Evolutionary conservation across 805 yeast species (phyloP).

Genomic region (Candida khao-thaluensis): DNA sequence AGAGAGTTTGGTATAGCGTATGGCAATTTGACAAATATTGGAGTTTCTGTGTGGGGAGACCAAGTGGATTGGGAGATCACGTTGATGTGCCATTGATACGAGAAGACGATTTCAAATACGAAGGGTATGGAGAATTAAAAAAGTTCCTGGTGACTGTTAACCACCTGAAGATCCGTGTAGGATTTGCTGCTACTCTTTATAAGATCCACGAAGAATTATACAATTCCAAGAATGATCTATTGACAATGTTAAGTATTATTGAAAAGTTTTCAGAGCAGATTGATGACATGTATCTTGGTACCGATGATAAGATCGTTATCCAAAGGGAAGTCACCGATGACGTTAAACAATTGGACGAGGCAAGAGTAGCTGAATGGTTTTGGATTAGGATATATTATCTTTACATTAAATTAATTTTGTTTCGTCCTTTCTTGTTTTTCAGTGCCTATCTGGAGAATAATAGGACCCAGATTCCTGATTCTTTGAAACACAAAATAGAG

Average conservation of each 20-base stretch:
- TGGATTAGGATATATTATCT: constrained; percentile 25
- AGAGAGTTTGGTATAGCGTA: constrained; percentile 19
- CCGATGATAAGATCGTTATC: constrained; percentile 13
- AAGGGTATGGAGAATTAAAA: constrained; percentile 17
- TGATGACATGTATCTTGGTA: constrained; percentile 17
- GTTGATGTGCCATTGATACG: constrained; percentile 11
- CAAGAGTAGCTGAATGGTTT: constrained; percentile 19
- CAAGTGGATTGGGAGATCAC: constrained; percentile 17
- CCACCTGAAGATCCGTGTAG: constrained; percentile 19
- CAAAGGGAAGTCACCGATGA: constrained; percentile 8
- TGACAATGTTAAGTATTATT: constrained; percentile 18
- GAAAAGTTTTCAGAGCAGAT: constrained; percentile 17
- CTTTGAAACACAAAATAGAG: constrained; percentile 12
- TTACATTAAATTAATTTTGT: constrained; percentile 21
- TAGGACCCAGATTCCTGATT: constrained; percentile 10
- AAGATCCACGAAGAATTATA: constrained; percentile 20
- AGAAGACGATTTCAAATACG: constrained; percentile 8
- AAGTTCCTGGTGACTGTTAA: constrained; percentile 17
- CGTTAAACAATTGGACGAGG: constrained; percentile 3
- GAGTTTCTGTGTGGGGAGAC: constrained; percentile 25
- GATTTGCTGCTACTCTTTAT: constrained; percentile 18
- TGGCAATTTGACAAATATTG: constrained; percentile 25
- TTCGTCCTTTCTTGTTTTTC: constrained; percentile 22
- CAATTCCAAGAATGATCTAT: constrained; percentile 17
- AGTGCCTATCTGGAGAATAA: constrained; percentile 20